phyloP scores from a whole-genome alignment of 441 rosid species.

The Omphalea diandra region DNA sequence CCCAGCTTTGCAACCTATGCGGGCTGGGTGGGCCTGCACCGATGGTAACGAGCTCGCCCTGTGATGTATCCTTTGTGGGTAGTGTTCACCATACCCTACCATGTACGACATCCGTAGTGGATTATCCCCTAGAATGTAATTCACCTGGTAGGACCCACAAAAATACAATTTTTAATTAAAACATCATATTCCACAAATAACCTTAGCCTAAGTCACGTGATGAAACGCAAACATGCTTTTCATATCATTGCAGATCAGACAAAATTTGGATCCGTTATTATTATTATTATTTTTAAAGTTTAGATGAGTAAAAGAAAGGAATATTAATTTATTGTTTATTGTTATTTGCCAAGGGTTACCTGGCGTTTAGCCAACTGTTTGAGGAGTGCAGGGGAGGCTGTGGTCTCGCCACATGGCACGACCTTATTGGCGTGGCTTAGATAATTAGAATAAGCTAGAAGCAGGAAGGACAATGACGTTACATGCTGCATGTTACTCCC shows the following conservation, averaged over 20 bases:
- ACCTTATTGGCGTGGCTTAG: constrained; percentile 63
- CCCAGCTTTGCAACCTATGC: constrained; percentile 73
- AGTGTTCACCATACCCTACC: constrained; percentile 79
- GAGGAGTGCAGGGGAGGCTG: constrained; percentile 70
- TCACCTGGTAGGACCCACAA: constrained; percentile 46
- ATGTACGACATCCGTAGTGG: constrained; percentile 84
- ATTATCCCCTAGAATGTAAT: constrained; percentile 85
- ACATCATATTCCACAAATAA: not conserved
- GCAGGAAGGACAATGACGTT: constrained; percentile 80
- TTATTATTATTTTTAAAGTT: constrained; percentile 9
- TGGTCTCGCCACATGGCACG: constrained; percentile 59
- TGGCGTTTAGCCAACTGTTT: constrained; percentile 85
- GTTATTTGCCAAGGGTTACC: too few species aligned
- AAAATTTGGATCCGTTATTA: constrained; percentile 28
- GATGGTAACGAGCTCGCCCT: constrained; percentile 85
- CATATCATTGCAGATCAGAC: not conserved
- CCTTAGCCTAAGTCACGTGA: constrained; percentile 1
- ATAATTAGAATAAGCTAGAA: constrained; percentile 75
- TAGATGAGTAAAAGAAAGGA: too few species aligned
- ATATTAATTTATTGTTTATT: too few species aligned
- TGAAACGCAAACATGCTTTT: constrained; percentile 8
- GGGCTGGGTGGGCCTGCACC: constrained; percentile 50
- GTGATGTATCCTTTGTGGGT: constrained; percentile 84
- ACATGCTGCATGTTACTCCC: constrained; percentile 97
- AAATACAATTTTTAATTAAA: not conserved